Base-by-base conservation (phyloP, 768 basidiomycete genomes). In the Termitomyces bulborhizus region DNA sequence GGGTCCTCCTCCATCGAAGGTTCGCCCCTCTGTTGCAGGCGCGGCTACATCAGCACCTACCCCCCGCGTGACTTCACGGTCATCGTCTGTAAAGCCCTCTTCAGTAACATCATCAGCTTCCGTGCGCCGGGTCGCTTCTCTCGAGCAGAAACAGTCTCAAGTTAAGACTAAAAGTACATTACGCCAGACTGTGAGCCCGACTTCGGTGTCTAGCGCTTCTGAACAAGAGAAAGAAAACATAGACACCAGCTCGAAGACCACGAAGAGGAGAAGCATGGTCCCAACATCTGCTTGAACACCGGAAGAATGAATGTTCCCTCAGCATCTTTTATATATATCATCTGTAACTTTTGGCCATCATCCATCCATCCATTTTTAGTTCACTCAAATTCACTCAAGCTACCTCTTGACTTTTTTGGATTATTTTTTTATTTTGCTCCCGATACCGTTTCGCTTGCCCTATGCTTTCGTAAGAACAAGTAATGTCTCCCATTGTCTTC, bases 141-240 rank as follows among this genome's bases (percentile, higher is more conserved):
- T 57, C 57, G 65, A 66, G 32, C 68, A 74, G 44, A 65, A 18
- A 13, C 27, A 55, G 32, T 36, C 69, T 26, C 73, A 69, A 37
- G 52, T 66, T 26, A 75, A 71, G 54, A 52, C 64, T 8, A 69
- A 73, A 49, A 53, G 65, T 36, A 53, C 66, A 39, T 39, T 65
- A 16, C 70, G 70, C 53, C 67, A 69, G 48, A 64, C 68, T 43
- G 62, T 72, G 18, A 71, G 62, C 49, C 62, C 67, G 11, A 75
- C 71, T 53, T 71, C 73, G 9, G 64, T 68, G 43, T 67, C 74
- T 15, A 78, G 74, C 57, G 61, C 71, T 27, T 65, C 70, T 11
- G 78, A 79, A 65, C 62, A 69, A 34, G 76, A 85, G 64, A 86
- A 85, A 69, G 83, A 85, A 69, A 86, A 86, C 59, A 64, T 79